Evolutionary conservation across 2,329 filamentous ascomycete genomes (phyloP), one percentile per base, ranked within the genome.

Genomic region (Diaporthe citrichinensis): DNA sequence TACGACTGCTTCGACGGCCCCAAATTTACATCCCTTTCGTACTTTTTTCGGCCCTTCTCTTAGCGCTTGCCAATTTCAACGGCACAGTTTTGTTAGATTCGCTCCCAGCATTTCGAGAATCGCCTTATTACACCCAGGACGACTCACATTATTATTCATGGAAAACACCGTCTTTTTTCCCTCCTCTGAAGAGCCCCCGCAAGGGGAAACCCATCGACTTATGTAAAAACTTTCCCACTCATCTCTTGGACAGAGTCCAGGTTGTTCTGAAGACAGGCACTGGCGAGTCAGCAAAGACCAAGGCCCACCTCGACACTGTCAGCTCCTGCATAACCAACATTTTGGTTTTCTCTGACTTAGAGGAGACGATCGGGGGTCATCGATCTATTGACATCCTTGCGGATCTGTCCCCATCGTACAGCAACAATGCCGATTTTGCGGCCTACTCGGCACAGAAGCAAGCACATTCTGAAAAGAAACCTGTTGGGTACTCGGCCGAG

Each of bases 261-360:
- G 17, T 65, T 25, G 36, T 65, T 14, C 31, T 65, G 25, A 65
- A 65, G n/a, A 65, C 61, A 8, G 61, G 61, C 12, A 49, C 61
- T 34, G 61, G 25, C 6, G 61, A 65, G n/a, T 31, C 25, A 23
- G 41, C 39, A 25, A 65, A 65, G 61, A 65, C 41, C 61, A 65
- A 65, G 25, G 61, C 61, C 39, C 41, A 65, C 61, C 28, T 65
- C 3, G 41, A 65, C 3, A 49, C 41, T 14, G 25, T 65, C 61
- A 65, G 61, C 61, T 65, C 41, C 7, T 65, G 61, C 12, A 65
- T 65, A 31, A 65, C 41, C 25, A 65, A 65, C 10, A 31, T 65
- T 4, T 15, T 65, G 25, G 17, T 31, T 12, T 49, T 49, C 25
- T 65, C 41, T 49, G 61, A 65, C 31, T 6, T 49, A 2, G 61